Conservation (phyloP, 768 basidiomycete genomes). For the Coprinopsis sp. region DNA sequence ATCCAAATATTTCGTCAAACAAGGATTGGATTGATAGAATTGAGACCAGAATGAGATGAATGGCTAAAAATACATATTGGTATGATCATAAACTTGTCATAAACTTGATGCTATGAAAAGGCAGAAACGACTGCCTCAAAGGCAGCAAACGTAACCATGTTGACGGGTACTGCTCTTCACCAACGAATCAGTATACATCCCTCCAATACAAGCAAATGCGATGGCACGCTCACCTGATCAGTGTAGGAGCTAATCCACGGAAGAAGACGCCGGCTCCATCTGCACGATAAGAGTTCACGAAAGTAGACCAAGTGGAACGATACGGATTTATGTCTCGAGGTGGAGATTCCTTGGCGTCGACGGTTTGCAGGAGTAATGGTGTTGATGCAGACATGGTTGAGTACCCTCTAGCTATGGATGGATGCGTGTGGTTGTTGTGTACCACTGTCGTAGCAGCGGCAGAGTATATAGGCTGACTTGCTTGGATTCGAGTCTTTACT, state of each 20-base stretch:
- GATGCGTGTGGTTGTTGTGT: too few species aligned
- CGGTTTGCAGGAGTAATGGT: too few species aligned
- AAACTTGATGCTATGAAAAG: conserved; percentile 21
- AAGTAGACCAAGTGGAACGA: conserved; percentile 53
- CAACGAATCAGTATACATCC: not conserved
- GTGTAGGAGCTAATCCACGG: conserved; percentile 71
- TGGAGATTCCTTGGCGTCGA: too few species aligned
- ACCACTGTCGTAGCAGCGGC: too few species aligned
- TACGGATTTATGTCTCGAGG: conserved; percentile 43
- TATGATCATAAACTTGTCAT: too few species aligned
- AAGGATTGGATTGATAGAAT: too few species aligned
- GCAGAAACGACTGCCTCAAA: conserved; percentile 58
- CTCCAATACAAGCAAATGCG: conserved; percentile 2
- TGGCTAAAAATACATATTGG: conserved; percentile 47
- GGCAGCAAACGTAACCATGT: conserved; percentile 74
- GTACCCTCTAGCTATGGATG: too few species aligned
- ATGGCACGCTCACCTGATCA: conserved; percentile 57
- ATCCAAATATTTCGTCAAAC: too few species aligned
- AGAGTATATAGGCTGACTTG: conserved; percentile 26
- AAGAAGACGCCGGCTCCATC: conserved; percentile 74
- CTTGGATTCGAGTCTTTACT: conserved; percentile 86
- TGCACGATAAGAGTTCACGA: conserved; percentile 51
- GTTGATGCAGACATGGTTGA: too few species aligned
- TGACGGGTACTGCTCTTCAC: conserved; percentile 74
- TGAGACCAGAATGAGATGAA: conserved; percentile 26